phyloP scores from a whole-genome alignment of 2,329 filamentous ascomycete genomes.

The Teratosphaeria epicoccoides region DNA sequence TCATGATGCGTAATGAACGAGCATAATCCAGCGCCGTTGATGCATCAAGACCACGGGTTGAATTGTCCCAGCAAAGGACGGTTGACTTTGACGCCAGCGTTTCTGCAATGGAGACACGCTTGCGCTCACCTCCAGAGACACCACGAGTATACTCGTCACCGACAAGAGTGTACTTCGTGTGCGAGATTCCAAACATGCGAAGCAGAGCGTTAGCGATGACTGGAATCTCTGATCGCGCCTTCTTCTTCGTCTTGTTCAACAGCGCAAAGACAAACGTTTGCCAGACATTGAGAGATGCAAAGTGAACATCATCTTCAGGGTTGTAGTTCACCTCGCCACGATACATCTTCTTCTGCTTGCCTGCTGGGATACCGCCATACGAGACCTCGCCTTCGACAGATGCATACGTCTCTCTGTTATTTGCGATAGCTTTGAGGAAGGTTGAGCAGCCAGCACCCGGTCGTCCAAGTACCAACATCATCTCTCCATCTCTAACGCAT shows the following conservation, averaged over 20 bases:
- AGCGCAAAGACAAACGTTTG: slow-evolving; percentile 68
- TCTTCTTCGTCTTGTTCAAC: slow-evolving; percentile 63
- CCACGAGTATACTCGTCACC: slow-evolving; percentile 64
- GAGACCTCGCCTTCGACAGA: slow-evolving; percentile 57
- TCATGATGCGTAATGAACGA: slow-evolving; percentile 68
- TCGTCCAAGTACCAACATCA: slow-evolving; percentile 62
- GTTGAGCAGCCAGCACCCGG: slow-evolving; percentile 68
- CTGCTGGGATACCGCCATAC: slow-evolving; percentile 61
- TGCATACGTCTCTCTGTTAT: slow-evolving; percentile 56
- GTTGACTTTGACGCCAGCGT: slow-evolving; percentile 63
- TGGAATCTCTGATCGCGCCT: slow-evolving; percentile 52
- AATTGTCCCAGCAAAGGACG: slow-evolving; percentile 71
- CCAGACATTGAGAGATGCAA: slow-evolving; percentile 64
- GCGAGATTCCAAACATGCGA: slow-evolving; percentile 68
- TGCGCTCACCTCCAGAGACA: slow-evolving; percentile 70
- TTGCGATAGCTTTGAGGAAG: slow-evolving; percentile 65
- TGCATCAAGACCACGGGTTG: slow-evolving; percentile 67
- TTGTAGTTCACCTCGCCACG: slow-evolving; percentile 71
- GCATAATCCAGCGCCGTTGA: slow-evolving; percentile 71
- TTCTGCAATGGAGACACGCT: slow-evolving; percentile 70
- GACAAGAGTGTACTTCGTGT: slow-evolving; percentile 63
- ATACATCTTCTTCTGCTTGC: slow-evolving; percentile 57
- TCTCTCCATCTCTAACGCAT: slow-evolving; percentile 52
- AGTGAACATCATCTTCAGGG: slow-evolving; percentile 65
- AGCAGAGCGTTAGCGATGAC: slow-evolving; percentile 60